These are phyloP conservation scores for Microsporum audouinii DNA, from an alignment of 2,329 filamentous ascomycete genomes.

Conservation along the genomic window DNA sequence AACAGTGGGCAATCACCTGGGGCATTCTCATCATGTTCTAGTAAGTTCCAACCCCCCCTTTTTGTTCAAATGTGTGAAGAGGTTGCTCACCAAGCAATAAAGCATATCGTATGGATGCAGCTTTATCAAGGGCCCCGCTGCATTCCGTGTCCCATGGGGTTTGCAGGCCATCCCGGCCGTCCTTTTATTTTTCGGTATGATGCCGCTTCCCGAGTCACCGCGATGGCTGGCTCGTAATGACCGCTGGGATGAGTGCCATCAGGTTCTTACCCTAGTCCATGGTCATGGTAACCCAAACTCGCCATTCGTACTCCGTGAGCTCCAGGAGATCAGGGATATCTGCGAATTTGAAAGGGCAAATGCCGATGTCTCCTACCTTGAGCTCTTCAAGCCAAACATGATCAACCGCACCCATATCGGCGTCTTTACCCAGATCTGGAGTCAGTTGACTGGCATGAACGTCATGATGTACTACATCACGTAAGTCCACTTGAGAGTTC, in stretches of 20 bases:
- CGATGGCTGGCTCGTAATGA: conserved; percentile 54
- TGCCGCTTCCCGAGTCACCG: conserved; percentile 45
- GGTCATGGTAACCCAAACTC: conserved; percentile 53
- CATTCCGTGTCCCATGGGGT: conserved; percentile 55
- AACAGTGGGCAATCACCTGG: conserved; percentile 35
- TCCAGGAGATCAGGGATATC: conserved; percentile 61
- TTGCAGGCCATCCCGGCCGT: conserved; percentile 52
- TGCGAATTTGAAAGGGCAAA: conserved; percentile 62
- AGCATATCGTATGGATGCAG: conserved; percentile 49
- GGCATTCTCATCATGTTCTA: conserved; percentile 50
- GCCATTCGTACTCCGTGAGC: conserved; percentile 55
- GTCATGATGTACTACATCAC: conserved; percentile 63
- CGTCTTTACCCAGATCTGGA: conserved; percentile 64
- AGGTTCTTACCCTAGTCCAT: conserved; percentile 47
- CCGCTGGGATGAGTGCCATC: conserved; percentile 43
- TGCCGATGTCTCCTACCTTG: conserved; percentile 56
- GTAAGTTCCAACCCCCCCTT: conserved; percentile 22
- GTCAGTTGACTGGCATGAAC: conserved; percentile 66
- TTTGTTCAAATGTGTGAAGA: neutral
- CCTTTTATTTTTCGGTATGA: conserved; percentile 46
- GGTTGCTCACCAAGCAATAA: neutral
- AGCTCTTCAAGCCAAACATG: conserved; percentile 63
- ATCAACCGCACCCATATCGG: conserved; percentile 62
- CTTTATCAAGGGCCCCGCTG: conserved; percentile 43
- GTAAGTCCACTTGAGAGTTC: conserved; percentile 10